These are phyloP conservation scores for Thelonectria rubi DNA, from an alignment of 2,329 filamentous ascomycete genomes.

Conservation along the genomic window DNA sequence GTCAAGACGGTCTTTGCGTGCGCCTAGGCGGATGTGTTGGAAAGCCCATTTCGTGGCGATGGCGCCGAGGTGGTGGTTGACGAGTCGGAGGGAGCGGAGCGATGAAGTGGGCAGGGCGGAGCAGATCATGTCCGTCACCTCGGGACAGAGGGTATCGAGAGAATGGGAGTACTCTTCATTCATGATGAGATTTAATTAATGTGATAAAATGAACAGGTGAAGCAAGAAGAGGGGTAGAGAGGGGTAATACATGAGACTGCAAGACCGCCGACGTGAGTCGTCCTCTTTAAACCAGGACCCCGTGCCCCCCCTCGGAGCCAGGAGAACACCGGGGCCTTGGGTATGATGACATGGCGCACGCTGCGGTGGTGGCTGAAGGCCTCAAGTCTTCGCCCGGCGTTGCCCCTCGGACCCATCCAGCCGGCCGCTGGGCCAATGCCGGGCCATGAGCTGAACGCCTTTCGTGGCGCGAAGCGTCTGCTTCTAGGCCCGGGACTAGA, in stretches of 20 bases:
- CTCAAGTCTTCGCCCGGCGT: background rate
- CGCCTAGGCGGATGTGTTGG: slow-evolving; percentile 16
- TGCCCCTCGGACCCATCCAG: background rate
- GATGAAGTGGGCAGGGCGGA: slow-evolving; percentile 4
- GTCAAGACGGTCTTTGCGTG: slow-evolving; percentile 7
- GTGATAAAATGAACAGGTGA: background rate
- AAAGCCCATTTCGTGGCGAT: slow-evolving; percentile 21
- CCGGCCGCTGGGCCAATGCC: slow-evolving; percentile 4
- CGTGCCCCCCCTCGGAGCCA: background rate
- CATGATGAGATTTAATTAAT: background rate
- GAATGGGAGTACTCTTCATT: background rate
- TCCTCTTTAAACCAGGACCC: slow-evolving; percentile 1
- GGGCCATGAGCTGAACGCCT: slow-evolving; percentile 1
- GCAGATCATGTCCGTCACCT: slow-evolving; percentile 14
- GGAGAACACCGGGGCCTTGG: background rate
- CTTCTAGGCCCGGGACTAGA: background rate
- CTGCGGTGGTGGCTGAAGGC: slow-evolving; percentile 5
- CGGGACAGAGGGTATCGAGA: slow-evolving; percentile 6
- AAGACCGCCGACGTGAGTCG: background rate
- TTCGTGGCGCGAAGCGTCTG: slow-evolving; percentile 13
- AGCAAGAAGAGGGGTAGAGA: background rate
- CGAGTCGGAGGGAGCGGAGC: slow-evolving; percentile 20
- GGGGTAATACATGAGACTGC: background rate
- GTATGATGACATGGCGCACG: slow-evolving; percentile 19
- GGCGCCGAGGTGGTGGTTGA: slow-evolving; percentile 14